phyloP scores from a whole-genome alignment of 192 early-diverging fungal species.

The Fimicolochytrium jonesii region DNA sequence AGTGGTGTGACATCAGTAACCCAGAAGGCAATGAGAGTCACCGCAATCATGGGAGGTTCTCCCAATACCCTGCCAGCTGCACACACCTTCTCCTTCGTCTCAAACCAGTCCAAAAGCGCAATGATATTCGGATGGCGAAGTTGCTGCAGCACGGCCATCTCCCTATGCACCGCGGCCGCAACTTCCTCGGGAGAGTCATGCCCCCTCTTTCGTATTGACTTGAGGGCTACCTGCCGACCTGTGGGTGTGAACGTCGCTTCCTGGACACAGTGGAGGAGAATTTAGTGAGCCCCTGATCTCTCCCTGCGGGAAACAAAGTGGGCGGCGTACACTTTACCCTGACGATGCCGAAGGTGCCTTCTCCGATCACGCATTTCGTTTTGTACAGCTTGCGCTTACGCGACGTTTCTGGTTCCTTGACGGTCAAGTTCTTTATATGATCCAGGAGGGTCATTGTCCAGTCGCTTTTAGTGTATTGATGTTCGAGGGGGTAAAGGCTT shows the following conservation, averaged over 20 bases:
- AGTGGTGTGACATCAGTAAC: not conserved
- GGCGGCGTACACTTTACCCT: too few relatives aligned
- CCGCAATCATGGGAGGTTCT: too few relatives aligned
- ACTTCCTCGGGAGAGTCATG: slow-evolving; percentile 59
- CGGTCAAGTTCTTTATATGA: slow-evolving; percentile 1
- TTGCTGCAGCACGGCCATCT: slow-evolving; percentile 63
- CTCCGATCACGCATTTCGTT: slow-evolving; percentile 25
- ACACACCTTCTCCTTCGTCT: slow-evolving; percentile 41
- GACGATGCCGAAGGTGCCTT: slow-evolving; percentile 41
- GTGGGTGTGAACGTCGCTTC: slow-evolving; percentile 61
- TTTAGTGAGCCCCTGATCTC: too few relatives aligned
- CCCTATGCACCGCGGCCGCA: slow-evolving; percentile 62
- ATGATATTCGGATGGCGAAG: slow-evolving; percentile 64
- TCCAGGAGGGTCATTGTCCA: slow-evolving; percentile 15
- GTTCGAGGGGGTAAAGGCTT: too few relatives aligned
- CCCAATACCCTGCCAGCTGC: not conserved
- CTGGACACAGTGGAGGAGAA: too few relatives aligned
- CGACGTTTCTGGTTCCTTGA: slow-evolving; percentile 9
- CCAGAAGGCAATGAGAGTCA: too few relatives aligned
- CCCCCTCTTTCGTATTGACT: slow-evolving; percentile 69
- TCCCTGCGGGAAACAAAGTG: too few relatives aligned
- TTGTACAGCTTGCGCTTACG: slow-evolving; percentile 30
- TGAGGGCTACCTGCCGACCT: slow-evolving; percentile 66
- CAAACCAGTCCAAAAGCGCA: slow-evolving; percentile 44
- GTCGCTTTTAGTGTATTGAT: too few relatives aligned